Base-by-base conservation (phyloP, 1,139 yeast genomes). In the Suzukiozyma palmioleophila region DNA sequence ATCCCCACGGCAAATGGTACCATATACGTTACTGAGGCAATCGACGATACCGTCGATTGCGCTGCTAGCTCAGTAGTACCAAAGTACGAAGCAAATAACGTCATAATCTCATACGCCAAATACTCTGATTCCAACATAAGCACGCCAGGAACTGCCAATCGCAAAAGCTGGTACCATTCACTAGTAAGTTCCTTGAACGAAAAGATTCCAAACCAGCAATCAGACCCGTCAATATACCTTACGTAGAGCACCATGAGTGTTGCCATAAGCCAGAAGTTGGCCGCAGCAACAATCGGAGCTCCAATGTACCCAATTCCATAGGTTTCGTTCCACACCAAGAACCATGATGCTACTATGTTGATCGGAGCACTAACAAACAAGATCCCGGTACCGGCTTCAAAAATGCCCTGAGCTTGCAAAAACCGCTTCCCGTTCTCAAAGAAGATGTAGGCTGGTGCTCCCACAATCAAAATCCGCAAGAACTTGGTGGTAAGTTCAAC, bases 361-460 rank as follows among this genome's bases (percentile, higher is more conserved):
- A 85, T 50, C 0, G 97, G 96, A 0, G 96, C 92, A 51, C 90
- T 79, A 9, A 88, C 61, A 35, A 86, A 68, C 32, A 89, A 62
- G 6, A 88, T 84, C 26, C 85, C 81, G 1, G 95, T 84, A 3
- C 94, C 86, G 0, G 97, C 96, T 52, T 86, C 94, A 66, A 87
- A 89, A 21, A 88, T 85, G 7, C 95, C 95, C 59, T 90, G 97
- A 0, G 95, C 90, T 62, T 89, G 97, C 43, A 90, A 62, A 53
- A 79, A 89, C 46, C 95, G 73, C 57, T 89, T 89, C 24, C 85
- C 77, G 48, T 81, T 79, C 58, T 90, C 97, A 59, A 89, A 89
- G 32, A 85, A 61, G 24, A 88, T 84, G 59, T 85, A 88, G 0
- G 87, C 90, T 0, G 96, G 96, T 1, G 87, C 89, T 7, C 96